phyloP scores from a whole-genome alignment of 495 filamentous ascomycete species.

The Aspergillus carlsbadensis region DNA sequence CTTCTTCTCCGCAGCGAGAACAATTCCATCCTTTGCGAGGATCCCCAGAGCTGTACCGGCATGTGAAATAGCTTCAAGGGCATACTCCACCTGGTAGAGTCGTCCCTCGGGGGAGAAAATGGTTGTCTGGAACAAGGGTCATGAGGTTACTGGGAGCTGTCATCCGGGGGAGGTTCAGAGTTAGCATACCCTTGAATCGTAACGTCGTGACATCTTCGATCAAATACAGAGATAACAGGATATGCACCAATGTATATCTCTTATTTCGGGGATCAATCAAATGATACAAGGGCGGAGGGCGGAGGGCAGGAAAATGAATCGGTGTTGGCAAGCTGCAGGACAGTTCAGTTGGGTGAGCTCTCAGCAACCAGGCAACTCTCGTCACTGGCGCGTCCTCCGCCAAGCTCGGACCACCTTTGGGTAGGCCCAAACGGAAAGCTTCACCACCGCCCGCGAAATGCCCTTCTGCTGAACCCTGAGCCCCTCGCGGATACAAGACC shows the following conservation, averaged over 20 bases:
- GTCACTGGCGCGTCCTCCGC: constrained; percentile 47
- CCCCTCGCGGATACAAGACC: too few relatives aligned
- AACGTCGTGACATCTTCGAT: constrained; percentile 87
- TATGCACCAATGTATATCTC: constrained; percentile 2
- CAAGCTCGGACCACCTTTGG: constrained; percentile 49
- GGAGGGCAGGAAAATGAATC: constrained; percentile 18
- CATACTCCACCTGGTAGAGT: constrained; percentile 99
- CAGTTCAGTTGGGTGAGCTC: constrained; percentile 31
- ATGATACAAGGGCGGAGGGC: constrained; percentile 1
- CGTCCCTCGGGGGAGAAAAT: constrained; percentile 99
- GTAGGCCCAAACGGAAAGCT: constrained; percentile 16
- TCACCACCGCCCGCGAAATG: not conserved
- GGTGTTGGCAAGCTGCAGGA: constrained; percentile 28
- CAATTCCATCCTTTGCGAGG: constrained; percentile 95
- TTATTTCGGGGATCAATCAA: constrained; percentile 6
- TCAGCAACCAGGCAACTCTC: constrained; percentile 43
- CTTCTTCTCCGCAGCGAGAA: constrained; percentile 97
- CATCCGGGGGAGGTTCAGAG: constrained; percentile 24
- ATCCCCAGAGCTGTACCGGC: constrained; percentile 96
- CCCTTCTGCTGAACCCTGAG: not conserved
- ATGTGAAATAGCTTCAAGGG: constrained; percentile 96
- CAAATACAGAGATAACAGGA: constrained; percentile 13
- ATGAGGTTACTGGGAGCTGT: constrained; percentile 48
- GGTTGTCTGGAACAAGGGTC: constrained; percentile 71
- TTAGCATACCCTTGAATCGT: constrained; percentile 85